A percentile compares a stretch with the other conserved stretches of the same genome.
Evolutionary conservation across 176 grass and related monocot species (phyloP).

Genomic region (Musa troglodytarum): DNA sequence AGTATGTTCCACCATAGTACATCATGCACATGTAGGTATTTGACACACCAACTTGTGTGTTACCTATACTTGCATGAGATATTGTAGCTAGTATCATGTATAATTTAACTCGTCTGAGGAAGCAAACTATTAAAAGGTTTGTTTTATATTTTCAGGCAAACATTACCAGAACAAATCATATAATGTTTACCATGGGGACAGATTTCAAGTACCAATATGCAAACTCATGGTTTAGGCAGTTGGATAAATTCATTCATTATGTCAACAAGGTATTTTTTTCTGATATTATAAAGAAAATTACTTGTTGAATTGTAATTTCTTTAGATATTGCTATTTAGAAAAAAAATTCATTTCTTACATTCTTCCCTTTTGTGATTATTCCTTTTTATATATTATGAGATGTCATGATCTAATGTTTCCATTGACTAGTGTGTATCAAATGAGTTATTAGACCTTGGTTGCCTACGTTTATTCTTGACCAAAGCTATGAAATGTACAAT

Average conservation of each 20-base stretch:
- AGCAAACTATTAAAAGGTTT: background rate
- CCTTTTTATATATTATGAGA: background rate
- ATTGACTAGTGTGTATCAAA: background rate
- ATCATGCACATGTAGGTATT: background rate
- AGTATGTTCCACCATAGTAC: background rate
- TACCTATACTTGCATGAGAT: background rate
- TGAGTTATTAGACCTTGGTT: background rate
- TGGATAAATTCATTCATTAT: slow-evolving; percentile 97
- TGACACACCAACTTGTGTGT: background rate
- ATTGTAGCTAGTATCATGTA: background rate
- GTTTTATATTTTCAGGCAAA: slow-evolving; percentile 58
- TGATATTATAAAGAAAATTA: background rate
- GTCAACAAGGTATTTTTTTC: slow-evolving; percentile 69
- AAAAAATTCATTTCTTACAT: background rate
- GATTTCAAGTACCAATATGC: slow-evolving; percentile 99
- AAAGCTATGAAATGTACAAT: background rate
- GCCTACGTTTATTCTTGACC: background rate
- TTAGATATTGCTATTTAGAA: background rate
- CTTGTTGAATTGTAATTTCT: no score
- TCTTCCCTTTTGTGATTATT: background rate
- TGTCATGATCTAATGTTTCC: background rate
- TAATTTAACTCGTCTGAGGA: background rate
- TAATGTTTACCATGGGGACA: slow-evolving; percentile 99
- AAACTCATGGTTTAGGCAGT: slow-evolving; percentile 87
- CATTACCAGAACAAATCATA: slow-evolving; percentile 87